Evolutionary conservation across 2,329 filamentous ascomycete genomes (phyloP), one percentile per base, ranked within the genome.

Genomic region (Orbilia quercus): DNA sequence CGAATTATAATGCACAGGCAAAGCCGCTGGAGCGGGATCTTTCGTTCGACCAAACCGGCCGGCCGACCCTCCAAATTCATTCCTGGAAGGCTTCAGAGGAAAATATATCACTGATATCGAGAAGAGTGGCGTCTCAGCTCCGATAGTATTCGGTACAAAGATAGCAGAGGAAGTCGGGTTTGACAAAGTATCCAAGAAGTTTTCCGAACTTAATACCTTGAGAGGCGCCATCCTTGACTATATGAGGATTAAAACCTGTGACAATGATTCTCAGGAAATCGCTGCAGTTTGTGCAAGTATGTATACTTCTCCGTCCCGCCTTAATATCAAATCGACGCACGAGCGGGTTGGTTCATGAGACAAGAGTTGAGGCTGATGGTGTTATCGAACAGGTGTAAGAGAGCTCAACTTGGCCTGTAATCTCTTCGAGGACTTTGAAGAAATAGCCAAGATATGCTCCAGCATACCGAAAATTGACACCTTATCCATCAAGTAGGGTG

Each of bases 151-250:
- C 84, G 82, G 91, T 81, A 84, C 85, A 38, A 98, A 98, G 81
- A 86, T 93, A 16, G 94, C 91, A 3, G 90, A 98, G 82, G 94
- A 98, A 82, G 87, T 98, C 34, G 95, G 95, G 28, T 98, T 98
- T 77, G 92, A 96, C 77, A 97, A 97, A 83, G 91, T 97, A 76
- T 87, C 90, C 45, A 86, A 86, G 76, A 88, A 93, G 81, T 88
- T 96, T 78, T 90, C 92, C 76, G 84, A 90, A 78, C 83, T 98
- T 31, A 84, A 89, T 62, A 91, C 95, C 77, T 84, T 98, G 71
- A 89, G 86, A 76, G 88, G 93, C 63, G 88, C 96, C 54, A 87
- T 98, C 40, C 84, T 99, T 6, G 93, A 98, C 81, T 89, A 90
- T 12, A 81, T 91, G 78, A 84, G 87, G 55, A 85, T 98, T 74